Evolutionary conservation across 352 stramenopile species (phyloP), one percentile per base, ranked within the genome.

Genomic region (Plasmopara viticola): DNA sequence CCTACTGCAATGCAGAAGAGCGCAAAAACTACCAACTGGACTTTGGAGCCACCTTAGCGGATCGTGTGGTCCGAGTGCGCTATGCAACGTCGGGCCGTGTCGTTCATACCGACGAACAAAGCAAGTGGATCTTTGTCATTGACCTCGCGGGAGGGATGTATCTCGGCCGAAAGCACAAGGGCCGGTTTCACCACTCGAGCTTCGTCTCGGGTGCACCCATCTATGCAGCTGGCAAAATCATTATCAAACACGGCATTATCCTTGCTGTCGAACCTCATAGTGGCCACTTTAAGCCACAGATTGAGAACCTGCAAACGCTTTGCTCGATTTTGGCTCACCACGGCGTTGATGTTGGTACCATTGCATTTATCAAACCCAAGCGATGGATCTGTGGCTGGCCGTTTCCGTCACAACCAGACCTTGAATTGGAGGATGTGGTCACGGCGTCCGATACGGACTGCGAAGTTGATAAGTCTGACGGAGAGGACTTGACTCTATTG

Each of bases 51-150:
- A 33, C 51, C 9, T 13, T 17, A 50, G 50, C 56, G 9, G 37
- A 45, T 0, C 20, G 34, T 6, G 31, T 30, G 5, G 30, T 66
- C 5, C 50, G 30, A 13, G 60, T 78, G 15, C 39, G 62, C 14
- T 89, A 80, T 44, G 65, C 56, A 7, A 44, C 51, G 10, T 77
- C 71, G 9, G 56, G 56, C 13, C 15, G 54, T 8, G 41, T 68
- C 5, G 71, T 84, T 33, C 60, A 86, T 28, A 89, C 78, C 2
- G 78, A 89, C 58, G 56, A 68, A 44, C 54, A 56, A 31, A 84
- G 70, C 48, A 90, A 90, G 48, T 87, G 77, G 76, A 90, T 90
- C 58, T 90, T 90, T 48, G 78, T 90, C n/a, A 44, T 90, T 38
- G 69, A 71, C 37, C 42, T 72, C 9, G 34, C 37, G 3, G 63